phyloP scores from a whole-genome alignment of 345 rosid genomes.

The Aquilaria yunnanensis region DNA sequence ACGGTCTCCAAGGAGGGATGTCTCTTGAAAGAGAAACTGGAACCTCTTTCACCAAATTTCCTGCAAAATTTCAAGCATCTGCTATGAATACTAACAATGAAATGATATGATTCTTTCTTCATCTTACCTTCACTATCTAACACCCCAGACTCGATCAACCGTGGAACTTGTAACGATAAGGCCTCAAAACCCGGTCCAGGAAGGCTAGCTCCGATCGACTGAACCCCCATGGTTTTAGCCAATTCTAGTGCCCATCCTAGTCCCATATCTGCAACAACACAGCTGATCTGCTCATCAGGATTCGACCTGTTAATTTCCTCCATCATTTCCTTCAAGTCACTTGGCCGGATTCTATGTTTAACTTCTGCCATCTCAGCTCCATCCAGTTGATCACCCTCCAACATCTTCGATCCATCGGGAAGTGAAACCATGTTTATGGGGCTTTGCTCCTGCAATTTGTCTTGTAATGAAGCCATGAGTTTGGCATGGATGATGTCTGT shows the following conservation, averaged over 20 bases:
- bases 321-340: constrained; percentile 16
- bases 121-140: constrained; percentile 20
- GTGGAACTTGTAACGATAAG: constrained; percentile 6
- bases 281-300: constrained; percentile 16
- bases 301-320: constrained; percentile 14
- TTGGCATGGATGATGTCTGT: constrained; percentile 15
- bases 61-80: constrained; percentile 7
- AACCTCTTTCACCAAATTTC: constrained; percentile 10
- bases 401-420: constrained; percentile 15
- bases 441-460: neutral
- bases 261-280: constrained; percentile 19
- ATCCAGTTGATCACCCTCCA: neutral
- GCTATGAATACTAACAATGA: neutral
- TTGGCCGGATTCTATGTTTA: no score
- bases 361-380: neutral
- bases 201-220: constrained; percentile 11
- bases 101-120: no score
- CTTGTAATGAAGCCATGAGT: constrained; percentile 13
- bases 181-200: constrained; percentile 15
- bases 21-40: constrained; percentile 11
- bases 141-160: constrained; percentile 15
- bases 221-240: constrained; percentile 19
- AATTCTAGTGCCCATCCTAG: constrained; percentile 24
- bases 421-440: constrained; percentile 18
- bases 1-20: constrained; percentile 12